These are phyloP conservation scores for Sugiyamaella qingdaonensis DNA, from an alignment of 805 yeast species.

Conservation along the genomic window DNA sequence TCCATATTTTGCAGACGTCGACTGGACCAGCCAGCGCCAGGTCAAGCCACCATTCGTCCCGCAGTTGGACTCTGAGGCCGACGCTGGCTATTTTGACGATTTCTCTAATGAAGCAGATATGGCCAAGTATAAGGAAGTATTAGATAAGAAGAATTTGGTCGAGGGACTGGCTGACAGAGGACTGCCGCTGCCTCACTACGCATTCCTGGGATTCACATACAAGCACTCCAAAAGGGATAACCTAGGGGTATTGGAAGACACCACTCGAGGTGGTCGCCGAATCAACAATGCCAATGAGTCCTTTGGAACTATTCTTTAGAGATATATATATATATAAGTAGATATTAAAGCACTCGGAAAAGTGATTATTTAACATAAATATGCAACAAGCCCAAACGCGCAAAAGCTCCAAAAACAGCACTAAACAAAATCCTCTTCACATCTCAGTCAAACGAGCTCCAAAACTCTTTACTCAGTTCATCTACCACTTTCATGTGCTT, in stretches of 20 bases:
- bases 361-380: no score
- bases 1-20: slow-evolving; percentile 79
- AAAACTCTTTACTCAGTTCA: slow-evolving; percentile 28
- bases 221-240: slow-evolving; percentile 55
- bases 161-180: slow-evolving; percentile 72
- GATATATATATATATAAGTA: no score
- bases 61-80: slow-evolving; percentile 92
- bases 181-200: slow-evolving; percentile 52
- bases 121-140: slow-evolving; percentile 96
- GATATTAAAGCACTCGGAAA: no score
- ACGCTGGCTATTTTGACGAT: slow-evolving; percentile 98
- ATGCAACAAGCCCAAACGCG: no score
- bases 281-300: slow-evolving; percentile 12
- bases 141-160: slow-evolving; percentile 83
- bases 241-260: slow-evolving; percentile 17
- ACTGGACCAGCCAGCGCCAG: slow-evolving; percentile 66
- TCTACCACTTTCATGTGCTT: slow-evolving; percentile 36
- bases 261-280: slow-evolving; percentile 6
- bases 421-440: neutral
- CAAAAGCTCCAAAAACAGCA: no score
- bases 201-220: slow-evolving; percentile 93
- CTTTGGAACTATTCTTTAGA: slow-evolving; percentile 22
- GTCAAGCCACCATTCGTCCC: slow-evolving; percentile 94
- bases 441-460: slow-evolving; percentile 18
- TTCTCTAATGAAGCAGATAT: slow-evolving; percentile 93